Conservation (phyloP, 352 stramenopile species). For the Phytophthora constricta region DNA sequence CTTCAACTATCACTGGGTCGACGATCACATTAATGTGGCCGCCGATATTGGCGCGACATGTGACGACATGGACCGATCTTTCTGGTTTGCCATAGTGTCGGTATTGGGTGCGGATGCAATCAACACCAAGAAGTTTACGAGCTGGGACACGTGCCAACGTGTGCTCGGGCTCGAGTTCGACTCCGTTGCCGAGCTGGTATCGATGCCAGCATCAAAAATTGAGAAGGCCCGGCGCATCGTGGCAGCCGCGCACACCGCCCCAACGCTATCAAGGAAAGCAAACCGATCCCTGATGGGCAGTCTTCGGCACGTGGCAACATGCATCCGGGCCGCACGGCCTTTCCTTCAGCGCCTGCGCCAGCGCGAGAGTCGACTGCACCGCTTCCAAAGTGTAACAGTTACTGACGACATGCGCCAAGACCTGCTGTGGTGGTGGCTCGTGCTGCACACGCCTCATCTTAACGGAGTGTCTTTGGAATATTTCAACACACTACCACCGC, state of each 20-base stretch:
- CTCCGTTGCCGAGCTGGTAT: not conserved
- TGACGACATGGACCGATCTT: not conserved
- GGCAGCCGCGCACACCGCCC: not conserved
- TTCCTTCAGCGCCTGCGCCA: not conserved
- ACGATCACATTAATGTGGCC: not conserved
- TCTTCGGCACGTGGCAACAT: not conserved
- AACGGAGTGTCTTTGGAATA: not conserved
- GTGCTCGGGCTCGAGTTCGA: constrained; percentile 14
- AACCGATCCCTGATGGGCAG: constrained; percentile 20
- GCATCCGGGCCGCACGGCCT: not conserved
- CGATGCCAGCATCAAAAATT: constrained; percentile 10
- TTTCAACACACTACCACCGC: not conserved
- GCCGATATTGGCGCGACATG: not conserved
- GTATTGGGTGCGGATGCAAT: constrained; percentile 6
- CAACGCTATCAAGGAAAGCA: not conserved
- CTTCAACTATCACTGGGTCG: constrained; percentile 7
- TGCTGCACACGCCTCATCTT: not conserved
- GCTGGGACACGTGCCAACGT: not conserved
- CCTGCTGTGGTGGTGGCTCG: not conserved
- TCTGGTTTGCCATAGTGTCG: constrained; percentile 13
- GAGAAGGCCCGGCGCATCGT: not conserved
- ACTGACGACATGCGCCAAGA: not conserved
- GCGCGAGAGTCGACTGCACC: not conserved
- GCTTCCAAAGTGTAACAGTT: not conserved
- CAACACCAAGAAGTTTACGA: constrained; percentile 22